Conservation (phyloP, 2,329 filamentous ascomycete species). For the Beauveria pseudobassiana region DNA sequence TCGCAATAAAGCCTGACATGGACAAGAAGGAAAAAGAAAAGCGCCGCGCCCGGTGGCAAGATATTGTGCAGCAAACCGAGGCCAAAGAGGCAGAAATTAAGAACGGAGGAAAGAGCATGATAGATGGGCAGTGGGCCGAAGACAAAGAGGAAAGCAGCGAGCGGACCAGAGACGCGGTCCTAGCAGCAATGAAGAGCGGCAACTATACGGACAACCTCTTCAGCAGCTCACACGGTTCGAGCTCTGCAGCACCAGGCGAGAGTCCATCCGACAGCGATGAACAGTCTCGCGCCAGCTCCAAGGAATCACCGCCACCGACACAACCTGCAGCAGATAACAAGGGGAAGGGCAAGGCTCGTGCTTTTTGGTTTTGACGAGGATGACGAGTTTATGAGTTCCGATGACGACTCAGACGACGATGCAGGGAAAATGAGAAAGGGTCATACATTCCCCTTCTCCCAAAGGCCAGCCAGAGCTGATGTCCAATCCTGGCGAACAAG, state of each 20-base stretch:
- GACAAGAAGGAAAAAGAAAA: slow-evolving; percentile 88
- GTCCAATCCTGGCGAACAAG: background rate
- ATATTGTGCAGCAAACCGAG: slow-evolving; percentile 80
- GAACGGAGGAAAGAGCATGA: slow-evolving; percentile 59
- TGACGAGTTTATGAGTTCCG: slow-evolving; percentile 65
- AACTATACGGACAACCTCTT: slow-evolving; percentile 54
- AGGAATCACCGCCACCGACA: slow-evolving; percentile 42
- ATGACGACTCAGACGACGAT: slow-evolving; percentile 46
- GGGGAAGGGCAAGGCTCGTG: slow-evolving; percentile 31
- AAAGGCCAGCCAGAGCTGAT: background rate
- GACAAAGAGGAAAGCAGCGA: slow-evolving; percentile 86
- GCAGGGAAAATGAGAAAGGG: background rate
- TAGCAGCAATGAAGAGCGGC: slow-evolving; percentile 60
- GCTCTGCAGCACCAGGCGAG: slow-evolving; percentile 26
- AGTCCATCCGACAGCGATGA: slow-evolving; percentile 29
- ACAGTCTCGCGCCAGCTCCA: slow-evolving; percentile 29
- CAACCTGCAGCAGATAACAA: slow-evolving; percentile 31
- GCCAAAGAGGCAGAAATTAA: slow-evolving; percentile 75
- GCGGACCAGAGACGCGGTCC: slow-evolving; percentile 69
- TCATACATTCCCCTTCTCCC: background rate
- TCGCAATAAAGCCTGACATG: slow-evolving; percentile 96
- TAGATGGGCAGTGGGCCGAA: slow-evolving; percentile 92
- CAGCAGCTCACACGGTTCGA: slow-evolving; percentile 42
- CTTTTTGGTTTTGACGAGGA: slow-evolving; percentile 75
- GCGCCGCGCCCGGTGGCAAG: slow-evolving; percentile 75